A percentile compares a stretch with the other conserved stretches of the same genome.
These are phyloP conservation scores for Trametes gibbosa DNA, from an alignment of 768 basidiomycete species.

Conservation along the genomic window DNA sequence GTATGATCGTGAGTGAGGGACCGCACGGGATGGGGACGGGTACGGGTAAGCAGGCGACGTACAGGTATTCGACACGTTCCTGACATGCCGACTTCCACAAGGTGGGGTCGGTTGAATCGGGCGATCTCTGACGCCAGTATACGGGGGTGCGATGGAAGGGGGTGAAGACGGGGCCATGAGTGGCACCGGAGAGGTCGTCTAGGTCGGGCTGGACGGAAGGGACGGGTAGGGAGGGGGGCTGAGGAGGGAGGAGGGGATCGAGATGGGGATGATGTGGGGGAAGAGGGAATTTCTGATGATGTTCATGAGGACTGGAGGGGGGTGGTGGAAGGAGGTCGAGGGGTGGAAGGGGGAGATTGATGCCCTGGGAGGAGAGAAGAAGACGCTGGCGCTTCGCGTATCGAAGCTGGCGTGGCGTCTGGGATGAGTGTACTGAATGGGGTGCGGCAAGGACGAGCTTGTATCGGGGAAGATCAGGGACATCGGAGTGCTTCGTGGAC, in stretches of 20 bases:
- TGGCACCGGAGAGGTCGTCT: not conserved
- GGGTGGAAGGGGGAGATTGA: not conserved
- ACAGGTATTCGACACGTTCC: conserved; percentile 19
- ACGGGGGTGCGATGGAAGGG: not conserved
- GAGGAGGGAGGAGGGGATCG: not conserved
- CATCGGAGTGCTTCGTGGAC: not conserved
- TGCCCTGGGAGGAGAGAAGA: not conserved
- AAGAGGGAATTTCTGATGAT: not conserved
- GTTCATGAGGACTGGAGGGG: not conserved
- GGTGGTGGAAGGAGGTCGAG: not conserved
- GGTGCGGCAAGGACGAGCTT: not conserved
- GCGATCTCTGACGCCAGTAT: not conserved
- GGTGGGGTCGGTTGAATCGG: not conserved
- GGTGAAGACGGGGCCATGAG: conserved; percentile 5
- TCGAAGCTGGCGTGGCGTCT: conserved; percentile 6
- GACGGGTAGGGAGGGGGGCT: not conserved
- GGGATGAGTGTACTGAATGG: not conserved
- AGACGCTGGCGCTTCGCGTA: conserved; percentile 11
- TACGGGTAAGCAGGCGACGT: not conserved
- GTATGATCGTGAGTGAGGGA: not conserved
- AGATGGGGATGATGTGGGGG: not conserved
- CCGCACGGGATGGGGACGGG: not conserved
- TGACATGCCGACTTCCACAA: conserved; percentile 18
- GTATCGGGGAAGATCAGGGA: not conserved
- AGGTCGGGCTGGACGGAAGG: no score